A percentile compares a stretch with the other conserved stretches of the same genome.
Evolutionary conservation across 768 basidiomycete genomes (phyloP).

Genomic region (Pleurotus sapidus): DNA sequence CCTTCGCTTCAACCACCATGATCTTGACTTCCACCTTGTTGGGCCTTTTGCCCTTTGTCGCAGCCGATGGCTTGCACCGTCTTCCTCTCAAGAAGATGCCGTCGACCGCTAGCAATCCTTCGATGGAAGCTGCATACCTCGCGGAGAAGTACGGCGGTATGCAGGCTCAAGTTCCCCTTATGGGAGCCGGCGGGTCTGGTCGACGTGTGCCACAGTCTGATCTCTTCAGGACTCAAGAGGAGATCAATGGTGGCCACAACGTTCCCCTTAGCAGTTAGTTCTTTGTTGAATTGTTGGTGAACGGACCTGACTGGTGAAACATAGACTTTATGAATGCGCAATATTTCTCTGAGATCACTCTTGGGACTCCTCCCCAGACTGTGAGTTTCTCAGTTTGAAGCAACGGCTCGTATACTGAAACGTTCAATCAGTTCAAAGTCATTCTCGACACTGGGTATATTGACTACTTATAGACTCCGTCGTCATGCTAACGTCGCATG

Average conservation of each 20-base stretch:
- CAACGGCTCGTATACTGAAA: slow-evolving; percentile 3
- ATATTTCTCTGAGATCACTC: slow-evolving; percentile 84
- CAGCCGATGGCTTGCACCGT: slow-evolving; percentile 65
- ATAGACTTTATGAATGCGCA: slow-evolving; percentile 98
- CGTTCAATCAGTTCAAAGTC: slow-evolving; percentile 73
- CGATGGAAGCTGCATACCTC: slow-evolving; percentile 78
- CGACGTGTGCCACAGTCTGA: slow-evolving; percentile 51
- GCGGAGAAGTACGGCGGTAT: slow-evolving; percentile 87
- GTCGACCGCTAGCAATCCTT: slow-evolving; percentile 54
- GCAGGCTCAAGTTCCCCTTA: slow-evolving; percentile 52
- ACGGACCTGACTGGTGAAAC: neutral
- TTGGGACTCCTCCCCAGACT: slow-evolving; percentile 82
- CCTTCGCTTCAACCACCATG: slow-evolving; percentile 31
- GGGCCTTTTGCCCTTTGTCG: slow-evolving; percentile 47
- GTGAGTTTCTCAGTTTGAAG: slow-evolving; percentile 36
- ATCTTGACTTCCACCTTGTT: slow-evolving; percentile 34
- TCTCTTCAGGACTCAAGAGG: slow-evolving; percentile 81
- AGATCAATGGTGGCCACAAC: slow-evolving; percentile 72
- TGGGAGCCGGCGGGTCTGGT: slow-evolving; percentile 73
- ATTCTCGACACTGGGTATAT: slow-evolving; percentile 86
- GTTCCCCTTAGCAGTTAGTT: slow-evolving; percentile 87
- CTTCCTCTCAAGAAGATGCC: slow-evolving; percentile 89
- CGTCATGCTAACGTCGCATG: slow-evolving; percentile 10
- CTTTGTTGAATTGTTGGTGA: slow-evolving; percentile 7
- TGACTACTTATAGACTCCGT: neutral